These are phyloP conservation scores for Coemansia sp. DNA, from an alignment of 192 early-diverging fungal genomes.

Conservation along the genomic window DNA sequence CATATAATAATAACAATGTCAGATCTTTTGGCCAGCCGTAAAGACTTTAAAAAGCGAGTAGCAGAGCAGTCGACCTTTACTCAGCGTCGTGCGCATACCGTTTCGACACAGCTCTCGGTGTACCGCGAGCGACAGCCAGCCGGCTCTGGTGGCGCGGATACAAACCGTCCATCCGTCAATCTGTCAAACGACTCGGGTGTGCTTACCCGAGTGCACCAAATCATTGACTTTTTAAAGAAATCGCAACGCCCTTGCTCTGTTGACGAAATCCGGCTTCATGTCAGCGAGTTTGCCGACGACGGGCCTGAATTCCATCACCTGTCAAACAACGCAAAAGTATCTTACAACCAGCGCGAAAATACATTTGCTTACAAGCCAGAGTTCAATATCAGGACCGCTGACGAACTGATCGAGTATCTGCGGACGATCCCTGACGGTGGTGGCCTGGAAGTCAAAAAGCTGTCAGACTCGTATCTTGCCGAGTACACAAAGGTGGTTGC, in stretches of 20 bases:
- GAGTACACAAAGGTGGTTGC: conserved; percentile 24
- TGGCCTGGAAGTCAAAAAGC: conserved; percentile 72
- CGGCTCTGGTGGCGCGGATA: too few species aligned
- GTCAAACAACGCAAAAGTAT: conserved; percentile 63
- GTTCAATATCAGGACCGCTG: conserved; percentile 66
- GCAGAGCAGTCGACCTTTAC: conserved; percentile 51
- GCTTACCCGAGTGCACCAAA: conserved; percentile 32
- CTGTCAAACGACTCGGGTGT: conserved; percentile 8
- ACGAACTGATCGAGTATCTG: conserved; percentile 67
- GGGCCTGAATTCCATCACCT: conserved; percentile 57
- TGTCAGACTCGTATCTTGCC: conserved; percentile 71
- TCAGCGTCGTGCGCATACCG: conserved; percentile 12
- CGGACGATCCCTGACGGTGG: conserved; percentile 53
- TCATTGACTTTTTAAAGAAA: conserved; percentile 46
- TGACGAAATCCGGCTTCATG: conserved; percentile 57
- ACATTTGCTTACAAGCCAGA: conserved; percentile 77
- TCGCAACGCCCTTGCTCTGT: conserved; percentile 59
- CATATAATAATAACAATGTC: too few species aligned
- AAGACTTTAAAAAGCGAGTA: conserved; percentile 51
- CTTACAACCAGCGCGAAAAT: conserved; percentile 52
- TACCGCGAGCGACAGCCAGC: conserved; percentile 5
- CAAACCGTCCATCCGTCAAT: neutral
- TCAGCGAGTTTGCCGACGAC: conserved; percentile 58
- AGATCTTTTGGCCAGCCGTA: conserved; percentile 16
- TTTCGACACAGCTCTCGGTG: conserved; percentile 14